Evolutionary conservation across 257 asterid species (phyloP).

Genomic region (Solanum dulcamara): DNA sequence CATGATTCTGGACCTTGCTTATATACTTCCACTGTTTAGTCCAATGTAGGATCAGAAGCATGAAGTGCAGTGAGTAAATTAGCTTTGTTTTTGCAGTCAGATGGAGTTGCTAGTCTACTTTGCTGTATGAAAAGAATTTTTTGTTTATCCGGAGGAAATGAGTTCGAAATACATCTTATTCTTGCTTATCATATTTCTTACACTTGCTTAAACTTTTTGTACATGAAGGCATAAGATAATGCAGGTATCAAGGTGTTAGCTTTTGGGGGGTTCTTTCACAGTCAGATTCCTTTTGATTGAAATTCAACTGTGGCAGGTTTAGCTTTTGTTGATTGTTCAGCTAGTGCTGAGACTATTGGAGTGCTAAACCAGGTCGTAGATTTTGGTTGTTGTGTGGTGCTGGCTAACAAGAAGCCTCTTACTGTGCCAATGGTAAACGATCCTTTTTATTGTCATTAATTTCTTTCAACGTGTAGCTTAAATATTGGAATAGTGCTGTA

Average conservation of each 20-base stretch:
- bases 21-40: neutral
- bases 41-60: neutral
- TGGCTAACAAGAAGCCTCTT: conserved; percentile 91
- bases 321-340: conserved; percentile 82
- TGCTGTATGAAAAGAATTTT: neutral
- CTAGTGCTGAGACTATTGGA: conserved; percentile 66
- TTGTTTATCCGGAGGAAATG: neutral
- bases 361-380: conserved; percentile 44
- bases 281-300: neutral
- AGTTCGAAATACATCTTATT: neutral
- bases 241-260: neutral
- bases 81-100: neutral
- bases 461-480: neutral
- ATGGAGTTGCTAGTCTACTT: neutral
- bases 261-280: neutral
- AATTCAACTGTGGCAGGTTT: conserved; percentile 38
- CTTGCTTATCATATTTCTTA: neutral
- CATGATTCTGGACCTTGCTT: neutral
- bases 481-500: neutral
- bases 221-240: neutral
- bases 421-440: conserved; percentile 59
- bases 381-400: conserved; percentile 58
- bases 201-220: neutral
- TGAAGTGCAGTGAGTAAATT: neutral
- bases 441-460: neutral